Conservation (phyloP, 441 rosid species). For the Erodium trifolium region DNA sequence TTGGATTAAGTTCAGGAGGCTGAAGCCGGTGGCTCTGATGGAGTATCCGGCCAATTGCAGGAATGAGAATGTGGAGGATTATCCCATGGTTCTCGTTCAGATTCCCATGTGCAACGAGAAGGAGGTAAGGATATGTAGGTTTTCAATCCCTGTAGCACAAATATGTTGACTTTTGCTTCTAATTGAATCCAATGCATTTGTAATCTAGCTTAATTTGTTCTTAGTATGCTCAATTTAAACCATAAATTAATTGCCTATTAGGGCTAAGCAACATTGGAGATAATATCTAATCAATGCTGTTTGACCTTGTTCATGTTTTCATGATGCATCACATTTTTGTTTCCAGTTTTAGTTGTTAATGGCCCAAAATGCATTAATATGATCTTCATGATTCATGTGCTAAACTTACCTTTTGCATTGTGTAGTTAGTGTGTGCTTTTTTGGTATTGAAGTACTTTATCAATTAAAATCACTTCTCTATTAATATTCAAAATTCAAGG, state of each 20-base stretch:
- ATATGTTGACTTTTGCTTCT: background rate
- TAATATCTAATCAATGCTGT: background rate
- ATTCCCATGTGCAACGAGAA: conserved; percentile 32
- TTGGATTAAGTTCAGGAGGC: conserved; percentile 56
- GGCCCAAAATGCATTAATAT: too few relatives aligned
- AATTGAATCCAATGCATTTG: background rate
- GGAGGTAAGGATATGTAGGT: conserved; percentile 71
- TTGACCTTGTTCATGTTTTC: background rate
- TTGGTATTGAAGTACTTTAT: background rate
- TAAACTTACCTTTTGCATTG: background rate
- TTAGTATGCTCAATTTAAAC: too few relatives aligned
- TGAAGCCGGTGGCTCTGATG: conserved; percentile 49
- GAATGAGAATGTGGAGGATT: conserved; percentile 39
- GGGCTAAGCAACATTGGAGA: background rate
- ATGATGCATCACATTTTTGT: background rate
- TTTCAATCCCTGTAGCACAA: conserved; percentile 20
- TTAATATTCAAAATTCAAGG: background rate
- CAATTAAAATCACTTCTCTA: background rate
- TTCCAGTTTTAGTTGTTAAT: too few relatives aligned
- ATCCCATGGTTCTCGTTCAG: conserved; percentile 87
- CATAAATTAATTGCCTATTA: too few relatives aligned
- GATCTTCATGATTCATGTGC: background rate
- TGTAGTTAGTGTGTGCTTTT: background rate
- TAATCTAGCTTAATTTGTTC: too few relatives aligned
- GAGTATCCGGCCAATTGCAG: conserved; percentile 30